These are phyloP conservation scores for Arabidopsis thaliana DNA, from an alignment of 345 rosid genomes.

Conservation along the genomic window TAIR10.1 NC_003070.9:6150001-6150500, in stretches of 20 bases:
- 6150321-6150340: slow-evolving; percentile 92
- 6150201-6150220: slow-evolving; percentile 93
- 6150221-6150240: slow-evolving; percentile 87
- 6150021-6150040: slow-evolving; percentile 45
- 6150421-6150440: background rate
- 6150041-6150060: slow-evolving; percentile 67
- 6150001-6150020: slow-evolving; percentile 28
- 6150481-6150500: slow-evolving; percentile 95
- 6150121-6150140: slow-evolving; percentile 82
- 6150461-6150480: slow-evolving; percentile 79
- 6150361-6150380: slow-evolving; percentile 92
- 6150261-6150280: slow-evolving; percentile 77
- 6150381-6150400: slow-evolving; percentile 92
- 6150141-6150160: slow-evolving; percentile 83
- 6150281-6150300: slow-evolving; percentile 77
- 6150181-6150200: slow-evolving; percentile 91
- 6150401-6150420: background rate
- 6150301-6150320: slow-evolving; percentile 81
- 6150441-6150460: background rate
- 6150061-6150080: slow-evolving; percentile 76
- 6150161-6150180: slow-evolving; percentile 78
- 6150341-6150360: slow-evolving; percentile 95
- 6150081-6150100: slow-evolving; percentile 88
- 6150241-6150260: slow-evolving; percentile 90
- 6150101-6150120: slow-evolving; percentile 91